These are phyloP conservation scores for Meripilus lineatus DNA, from an alignment of 1,284 basidiomycete species.

Conservation along the genomic window DNA sequence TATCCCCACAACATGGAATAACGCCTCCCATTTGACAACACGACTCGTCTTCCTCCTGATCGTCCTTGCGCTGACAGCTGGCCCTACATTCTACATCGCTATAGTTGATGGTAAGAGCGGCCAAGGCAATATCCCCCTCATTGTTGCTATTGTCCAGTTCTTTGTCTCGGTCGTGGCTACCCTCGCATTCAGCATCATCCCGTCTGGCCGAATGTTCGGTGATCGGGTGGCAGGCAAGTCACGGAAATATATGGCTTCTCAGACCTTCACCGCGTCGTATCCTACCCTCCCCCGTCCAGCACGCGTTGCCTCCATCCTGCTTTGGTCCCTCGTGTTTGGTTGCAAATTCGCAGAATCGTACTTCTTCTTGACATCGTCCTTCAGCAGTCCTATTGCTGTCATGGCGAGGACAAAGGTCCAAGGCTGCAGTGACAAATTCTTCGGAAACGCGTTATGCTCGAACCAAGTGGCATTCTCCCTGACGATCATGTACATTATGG, in stretches of 20 bases:
- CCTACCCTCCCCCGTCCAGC: slow-evolving; percentile 64
- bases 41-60: slow-evolving; percentile 84
- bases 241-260: slow-evolving; percentile 93
- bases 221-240: slow-evolving; percentile 92
- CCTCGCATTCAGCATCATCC: slow-evolving; percentile 76
- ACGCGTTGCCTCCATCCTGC: slow-evolving; percentile 74
- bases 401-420: slow-evolving; percentile 91
- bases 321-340: slow-evolving; percentile 87
- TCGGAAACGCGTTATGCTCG: slow-evolving; percentile 74
- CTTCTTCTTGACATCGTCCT: slow-evolving; percentile 92
- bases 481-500: slow-evolving; percentile 96
- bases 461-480: slow-evolving; percentile 91
- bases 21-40: slow-evolving; percentile 89
- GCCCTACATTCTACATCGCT: slow-evolving; percentile 89
- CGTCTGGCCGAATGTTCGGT: slow-evolving; percentile 92
- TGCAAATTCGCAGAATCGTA: slow-evolving; percentile 95
- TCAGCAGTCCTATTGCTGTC: slow-evolving; percentile 86
- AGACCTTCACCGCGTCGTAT: slow-evolving; percentile 96
- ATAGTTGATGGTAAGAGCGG: slow-evolving; percentile 60
- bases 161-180: slow-evolving; percentile 81
- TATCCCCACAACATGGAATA: slow-evolving; percentile 98
- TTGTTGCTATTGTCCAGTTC: slow-evolving; percentile 87
- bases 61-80: slow-evolving; percentile 82
- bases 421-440: slow-evolving; percentile 77
- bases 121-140: slow-evolving; percentile 64